These are phyloP conservation scores for Astraeus odoratus DNA, from an alignment of 768 basidiomycete genomes.

Conservation along the genomic window DNA sequence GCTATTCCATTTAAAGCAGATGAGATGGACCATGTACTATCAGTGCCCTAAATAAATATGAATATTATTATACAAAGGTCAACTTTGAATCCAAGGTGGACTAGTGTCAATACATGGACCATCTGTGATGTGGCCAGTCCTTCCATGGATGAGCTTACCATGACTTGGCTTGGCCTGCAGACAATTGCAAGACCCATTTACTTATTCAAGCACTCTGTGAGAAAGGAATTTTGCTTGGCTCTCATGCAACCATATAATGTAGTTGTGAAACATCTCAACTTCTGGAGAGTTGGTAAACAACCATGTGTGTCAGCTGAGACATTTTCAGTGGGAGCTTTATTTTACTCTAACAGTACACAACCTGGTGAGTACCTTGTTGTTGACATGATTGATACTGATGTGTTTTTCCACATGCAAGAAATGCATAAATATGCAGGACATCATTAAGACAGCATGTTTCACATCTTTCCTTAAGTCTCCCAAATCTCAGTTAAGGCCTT, in stretches of 20 bases:
- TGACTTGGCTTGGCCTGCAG: slow-evolving; percentile 10
- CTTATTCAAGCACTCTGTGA: slow-evolving; percentile 13
- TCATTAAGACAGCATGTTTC: background rate
- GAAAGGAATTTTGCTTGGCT: background rate
- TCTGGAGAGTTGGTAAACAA: background rate
- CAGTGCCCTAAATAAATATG: slow-evolving; percentile 15
- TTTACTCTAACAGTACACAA: background rate
- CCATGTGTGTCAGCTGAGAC: background rate
- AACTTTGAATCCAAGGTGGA: slow-evolving; percentile 22
- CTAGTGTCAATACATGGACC: slow-evolving; percentile 22
- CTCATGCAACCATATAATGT: background rate
- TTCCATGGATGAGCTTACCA: slow-evolving; percentile 23
- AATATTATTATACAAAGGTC: slow-evolving; percentile 18
- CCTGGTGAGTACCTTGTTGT: slow-evolving; percentile 19
- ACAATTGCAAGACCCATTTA: slow-evolving; percentile 15
- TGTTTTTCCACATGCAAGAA: slow-evolving; percentile 15
- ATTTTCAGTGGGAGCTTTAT: background rate
- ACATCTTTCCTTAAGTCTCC: no score
- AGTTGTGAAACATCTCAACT: background rate
- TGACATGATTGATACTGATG: slow-evolving; percentile 25
- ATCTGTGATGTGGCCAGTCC: slow-evolving; percentile 22
- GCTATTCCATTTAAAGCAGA: slow-evolving; percentile 1
- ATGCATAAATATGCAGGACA: slow-evolving; percentile 7
- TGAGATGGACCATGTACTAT: background rate
- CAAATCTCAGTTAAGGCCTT: no score